Evolutionary conservation across 169 alveolate genomes (phyloP), one percentile per base, ranked within the genome.

Genomic region (Plasmodium adleri): DNA sequence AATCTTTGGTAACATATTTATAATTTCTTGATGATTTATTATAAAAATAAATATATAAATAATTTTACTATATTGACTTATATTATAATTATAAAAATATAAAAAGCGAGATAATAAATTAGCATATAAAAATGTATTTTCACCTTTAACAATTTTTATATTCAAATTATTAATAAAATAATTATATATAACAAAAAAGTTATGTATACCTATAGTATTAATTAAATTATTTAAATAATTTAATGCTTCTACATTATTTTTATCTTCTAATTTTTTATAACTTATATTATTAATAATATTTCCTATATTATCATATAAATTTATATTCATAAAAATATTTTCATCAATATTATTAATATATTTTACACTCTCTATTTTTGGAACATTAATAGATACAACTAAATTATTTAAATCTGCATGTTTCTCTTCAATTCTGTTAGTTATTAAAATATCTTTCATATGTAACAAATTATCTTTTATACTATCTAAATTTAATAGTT

Each of bases 61-160:
- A n/a, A 86, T 86, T 72, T 86, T 86, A 59, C 92, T 86, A 72
- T 86, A 86, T n/a, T 86, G 92, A 32, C 92, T 86, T 47, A 86
- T 86, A 17, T 72, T 86, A 60, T 86, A 86, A 43, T 86, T 86
- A 58, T 72, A 86, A 86, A 86, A 86, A 24, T 86, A 86, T 32
- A 86, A 45, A 28, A 15, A 86, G 56, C 92, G 71, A 13, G 92
- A 54, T 32, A 86, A 66, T 13, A 86, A 43, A 50, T 86, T 72
- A 9, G 56, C 92, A 86, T 86, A 86, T 17, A 86, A 58, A 64
- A 71, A 86, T 10, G 92, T 86, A 24, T 86, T 86, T 54, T 86
- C 92, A 22, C 92, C 92, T 24, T 86, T 86, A 0, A 86, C 39
- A 0, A 86, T 86, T 59, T 60, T 70, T 20, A 86, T 73, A 72